Evolutionary conservation across 2,329 filamentous ascomycete genomes (phyloP).

Genomic region (Trichophyton mentagrophytes): DNA sequence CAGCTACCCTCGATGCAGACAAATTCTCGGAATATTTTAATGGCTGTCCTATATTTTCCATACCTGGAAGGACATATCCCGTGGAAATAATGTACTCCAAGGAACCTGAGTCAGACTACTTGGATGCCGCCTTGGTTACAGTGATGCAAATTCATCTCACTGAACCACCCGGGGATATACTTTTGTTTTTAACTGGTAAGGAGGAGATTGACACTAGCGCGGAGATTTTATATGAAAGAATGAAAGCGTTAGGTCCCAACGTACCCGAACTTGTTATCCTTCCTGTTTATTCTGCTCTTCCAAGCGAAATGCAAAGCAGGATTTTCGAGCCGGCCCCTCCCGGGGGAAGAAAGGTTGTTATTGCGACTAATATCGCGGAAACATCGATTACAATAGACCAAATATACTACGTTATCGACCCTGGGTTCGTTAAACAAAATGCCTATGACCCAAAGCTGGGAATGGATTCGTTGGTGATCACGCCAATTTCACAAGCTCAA

Average conservation of each 20-base stretch:
- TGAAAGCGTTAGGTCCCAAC: slow-evolving; percentile 83
- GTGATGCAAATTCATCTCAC: slow-evolving; percentile 97
- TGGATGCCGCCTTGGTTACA: slow-evolving; percentile 86
- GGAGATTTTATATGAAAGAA: slow-evolving; percentile 84
- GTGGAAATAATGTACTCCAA: slow-evolving; percentile 92
- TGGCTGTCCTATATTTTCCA: slow-evolving; percentile 89
- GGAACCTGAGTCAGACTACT: slow-evolving; percentile 89
- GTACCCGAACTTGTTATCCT: slow-evolving; percentile 88
- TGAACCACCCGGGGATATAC: slow-evolving; percentile 81
- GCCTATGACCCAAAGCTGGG: slow-evolving; percentile 93
- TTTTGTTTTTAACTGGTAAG: slow-evolving; percentile 93
- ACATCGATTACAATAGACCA: slow-evolving; percentile 96
- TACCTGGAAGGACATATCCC: slow-evolving; percentile 86
- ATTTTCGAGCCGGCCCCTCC: slow-evolving; percentile 90
- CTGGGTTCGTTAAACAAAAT: slow-evolving; percentile 95
- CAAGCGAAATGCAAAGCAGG: slow-evolving; percentile 80
- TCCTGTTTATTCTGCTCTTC: slow-evolving; percentile 90
- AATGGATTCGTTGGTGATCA: slow-evolving; percentile 93
- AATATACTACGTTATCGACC: slow-evolving; percentile 94
- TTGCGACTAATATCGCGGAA: slow-evolving; percentile 96
- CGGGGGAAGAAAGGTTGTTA: slow-evolving; percentile 82
- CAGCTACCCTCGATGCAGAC: slow-evolving; percentile 88
- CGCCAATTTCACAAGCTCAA: slow-evolving; percentile 91
- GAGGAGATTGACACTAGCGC: slow-evolving; percentile 95
- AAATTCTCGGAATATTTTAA: slow-evolving; percentile 97